phyloP scores from a whole-genome alignment of 345 rosid species.

The Mallotus nudiflorus region DNA sequence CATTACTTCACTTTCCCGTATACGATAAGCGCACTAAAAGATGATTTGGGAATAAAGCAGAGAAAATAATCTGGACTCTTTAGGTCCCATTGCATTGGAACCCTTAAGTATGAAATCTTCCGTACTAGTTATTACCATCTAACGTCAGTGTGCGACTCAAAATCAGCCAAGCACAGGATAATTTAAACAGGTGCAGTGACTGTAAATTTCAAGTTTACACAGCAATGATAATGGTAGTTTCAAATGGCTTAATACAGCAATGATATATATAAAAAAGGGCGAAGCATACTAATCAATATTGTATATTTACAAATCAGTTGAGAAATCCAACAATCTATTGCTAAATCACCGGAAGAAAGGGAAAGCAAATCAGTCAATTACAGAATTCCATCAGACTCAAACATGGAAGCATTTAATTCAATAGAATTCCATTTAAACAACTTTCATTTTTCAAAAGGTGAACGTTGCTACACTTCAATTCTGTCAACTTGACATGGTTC shows the following conservation, averaged over 20 bases:
- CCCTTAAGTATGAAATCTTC: neutral
- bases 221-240: too few species aligned
- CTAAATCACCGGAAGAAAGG: neutral
- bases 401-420: too few species aligned
- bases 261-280: neutral
- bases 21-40: neutral
- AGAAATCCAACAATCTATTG: neutral
- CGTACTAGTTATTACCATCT: neutral
- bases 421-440: too few species aligned
- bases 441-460: too few species aligned
- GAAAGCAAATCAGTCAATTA: neutral
- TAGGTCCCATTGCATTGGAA: too few species aligned
- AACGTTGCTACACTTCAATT: too few species aligned
- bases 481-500: too few species aligned
- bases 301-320: too few species aligned
- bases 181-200: too few species aligned
- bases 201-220: too few species aligned
- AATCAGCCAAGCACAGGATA: neutral
- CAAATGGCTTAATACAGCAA: neutral
- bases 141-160: neutral
- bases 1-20: neutral
- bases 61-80: too few species aligned
- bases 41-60: neutral
- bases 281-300: neutral
- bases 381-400: neutral